Evolutionary conservation across 768 basidiomycete species (phyloP), one percentile per base, ranked within the genome.

Genomic region (Filobasidium floriforme): DNA sequence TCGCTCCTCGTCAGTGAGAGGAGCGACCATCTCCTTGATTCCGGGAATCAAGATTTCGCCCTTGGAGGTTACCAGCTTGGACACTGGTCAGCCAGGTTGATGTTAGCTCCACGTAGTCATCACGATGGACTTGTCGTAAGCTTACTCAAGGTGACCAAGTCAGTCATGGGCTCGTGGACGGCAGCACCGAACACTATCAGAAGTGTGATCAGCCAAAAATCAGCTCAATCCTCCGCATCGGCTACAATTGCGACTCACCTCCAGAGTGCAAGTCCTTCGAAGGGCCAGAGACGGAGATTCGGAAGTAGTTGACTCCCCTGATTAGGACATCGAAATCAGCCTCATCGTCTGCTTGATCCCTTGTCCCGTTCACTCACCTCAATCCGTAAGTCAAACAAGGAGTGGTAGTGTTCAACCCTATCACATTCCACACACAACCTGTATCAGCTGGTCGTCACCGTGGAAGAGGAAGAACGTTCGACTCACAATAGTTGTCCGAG

Each of bases 41-140:
- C 92, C 92, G 0, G 92, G 90, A 54, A 98, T 81, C 59, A 93
- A 83, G 72, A 98, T 96, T 52, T 85, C 82, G n/a, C 91, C 92
- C 54, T 84, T 74, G 2, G 84, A 81, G 52, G 85, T 84, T 62
- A 96, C 92, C 54, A 97, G 89, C 70, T 86, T 90, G 73, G 87
- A 85, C 85, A 97, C 76, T 78, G 55, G 28, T 4, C n/a, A 28
- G 29, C 24, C 51, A 70, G 1, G 41, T 6, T 60, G 29, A 26
- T 57, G 46, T 19, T 7, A 18, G 7, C 1, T 37, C 41, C 18
- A 19, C 22, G 41, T 6, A 40, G 24, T 6, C 24, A 51, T 41
- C 0, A 1, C 7, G 2, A 0, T 18, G 19, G 15, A 9, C 4
- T 26, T 4, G 12, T 22, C 3, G 19, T 9, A 18, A 10, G 62